Evolutionary conservation across 352 stramenopile genomes (phyloP), one percentile per base, ranked within the genome.

Genomic region (Pythium aristosporum): DNA sequence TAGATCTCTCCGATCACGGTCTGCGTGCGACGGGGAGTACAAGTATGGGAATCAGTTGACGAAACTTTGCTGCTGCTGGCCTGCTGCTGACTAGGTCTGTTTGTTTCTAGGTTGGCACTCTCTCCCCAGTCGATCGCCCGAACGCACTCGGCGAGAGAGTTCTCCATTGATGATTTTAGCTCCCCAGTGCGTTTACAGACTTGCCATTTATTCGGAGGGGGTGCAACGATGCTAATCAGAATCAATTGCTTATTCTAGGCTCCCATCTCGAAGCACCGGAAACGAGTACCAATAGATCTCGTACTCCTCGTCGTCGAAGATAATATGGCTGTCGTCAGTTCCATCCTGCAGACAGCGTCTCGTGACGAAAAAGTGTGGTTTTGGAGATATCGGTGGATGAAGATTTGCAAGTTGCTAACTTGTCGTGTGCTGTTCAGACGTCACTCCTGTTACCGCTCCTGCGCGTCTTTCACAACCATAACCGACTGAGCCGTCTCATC

Each of bases 251-350:
- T 57, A 16, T 25, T 21, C 2, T 37, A 69, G 63, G 53, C 43
- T 28, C 48, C 30, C 2, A 63, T 15, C 32, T 32, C 53, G 6
- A 44, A 39, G 25, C 54, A 63, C 36, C 53, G 54, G 20, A 63
- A 63, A 57, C 15, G 57, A 30, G 32, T 49, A 18, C 69, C 78
- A 4, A 81, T 74, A 18, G 75, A 89, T 54, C 59, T 94, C 7
- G 65, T 68, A 13, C 73, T 73, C 5, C 53, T 92, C 0, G 56
- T 93, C 8, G 63, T 90, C 5, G 82, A 93, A 62, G 81, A 91
- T 28, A 83, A 76, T 1, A 93, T 93, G 82, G 73, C 69, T 0
- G 68, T 92, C 23, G 77, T 93, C 11, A 84, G 80, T 20, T 89
- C 76, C n/a, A 85, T 93, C 37, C 65, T 93, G 21, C 84, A 93